phyloP scores from a whole-genome alignment of 257 asterid genomes.

The Nicotiana paniculata region DNA sequence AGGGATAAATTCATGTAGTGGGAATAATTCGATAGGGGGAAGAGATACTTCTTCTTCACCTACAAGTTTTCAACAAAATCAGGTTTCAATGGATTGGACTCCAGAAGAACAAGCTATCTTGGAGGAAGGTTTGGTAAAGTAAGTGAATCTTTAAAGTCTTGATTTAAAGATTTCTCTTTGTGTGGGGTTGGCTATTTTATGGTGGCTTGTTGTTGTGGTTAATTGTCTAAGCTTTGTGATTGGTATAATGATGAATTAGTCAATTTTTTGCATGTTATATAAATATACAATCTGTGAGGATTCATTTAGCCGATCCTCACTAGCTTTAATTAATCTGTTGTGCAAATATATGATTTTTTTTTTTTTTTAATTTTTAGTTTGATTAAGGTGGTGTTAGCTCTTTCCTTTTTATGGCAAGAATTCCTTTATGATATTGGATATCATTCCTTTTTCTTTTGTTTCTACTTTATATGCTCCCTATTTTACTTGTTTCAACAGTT shows the following conservation, averaged over 20 bases:
- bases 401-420: not conserved
- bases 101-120: constrained; percentile 63
- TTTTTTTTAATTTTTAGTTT: not conserved
- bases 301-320: not conserved
- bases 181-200: not conserved
- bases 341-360: not conserved
- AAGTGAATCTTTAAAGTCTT: constrained; percentile 13
- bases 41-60: constrained; percentile 6
- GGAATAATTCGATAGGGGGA: constrained; percentile 1
- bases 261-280: not conserved
- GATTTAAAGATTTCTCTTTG: not conserved
- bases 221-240: not conserved
- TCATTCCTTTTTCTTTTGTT: not conserved
- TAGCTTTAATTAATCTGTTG: not conserved
- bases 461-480: not conserved
- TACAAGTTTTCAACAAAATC: constrained; percentile 67
- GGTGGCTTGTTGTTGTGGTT: not conserved
- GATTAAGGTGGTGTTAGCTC: constrained; percentile 4
- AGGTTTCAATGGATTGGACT: constrained; percentile 86
- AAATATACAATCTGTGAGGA: not conserved
- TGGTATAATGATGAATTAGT: not conserved
- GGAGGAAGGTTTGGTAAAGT: constrained; percentile 68
- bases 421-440: not conserved
- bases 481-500: not conserved
- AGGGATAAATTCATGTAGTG: constrained; percentile 5